Percentiles rank a stretch among this genome's conserved stretches.
These are phyloP conservation scores for Hygrocybe coccinea DNA, from an alignment of 768 basidiomycete species.

Conservation along the genomic window DNA sequence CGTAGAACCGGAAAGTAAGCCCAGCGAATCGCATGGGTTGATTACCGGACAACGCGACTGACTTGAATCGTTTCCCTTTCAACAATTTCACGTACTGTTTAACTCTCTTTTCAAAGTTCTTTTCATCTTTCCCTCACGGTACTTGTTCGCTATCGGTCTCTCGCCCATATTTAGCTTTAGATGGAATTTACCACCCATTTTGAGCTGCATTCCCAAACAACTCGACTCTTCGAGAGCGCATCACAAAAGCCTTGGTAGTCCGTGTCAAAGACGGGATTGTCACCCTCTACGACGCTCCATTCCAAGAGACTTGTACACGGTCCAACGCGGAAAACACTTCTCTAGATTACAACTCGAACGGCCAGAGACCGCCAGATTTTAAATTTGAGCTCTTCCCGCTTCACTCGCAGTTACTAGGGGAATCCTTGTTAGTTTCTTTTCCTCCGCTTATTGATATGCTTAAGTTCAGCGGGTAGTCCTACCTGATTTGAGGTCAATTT, in stretches of 20 bases:
- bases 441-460: too few species aligned
- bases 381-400: conserved; percentile 82
- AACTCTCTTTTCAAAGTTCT: conserved; percentile 78
- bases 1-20: conserved; percentile 50
- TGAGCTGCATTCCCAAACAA: conserved; percentile 84
- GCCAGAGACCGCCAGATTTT: conserved; percentile 63
- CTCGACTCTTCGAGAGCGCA: conserved; percentile 74
- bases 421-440: conserved; percentile 91
- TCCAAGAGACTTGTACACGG: conserved; percentile 77
- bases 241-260: conserved; percentile 40
- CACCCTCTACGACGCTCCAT: conserved; percentile 77
- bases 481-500: conserved; percentile 81
- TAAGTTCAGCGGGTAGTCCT: too few species aligned
- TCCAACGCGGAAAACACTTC: conserved; percentile 67
- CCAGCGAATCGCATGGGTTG: conserved; percentile 50
- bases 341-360: conserved; percentile 76
- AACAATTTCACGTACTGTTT: too few species aligned
- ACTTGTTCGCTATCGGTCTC: conserved; percentile 83
- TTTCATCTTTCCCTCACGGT: conserved; percentile 81
- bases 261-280: conserved; percentile 52
- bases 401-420: conserved; percentile 85
- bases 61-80: conserved; percentile 74
- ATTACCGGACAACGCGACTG: conserved; percentile 54
- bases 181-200: conserved; percentile 81
- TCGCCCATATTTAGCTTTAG: conserved; percentile 80